Conservation (phyloP, 805 yeast species). For the Saccharomycopsis babjevae region DNA sequence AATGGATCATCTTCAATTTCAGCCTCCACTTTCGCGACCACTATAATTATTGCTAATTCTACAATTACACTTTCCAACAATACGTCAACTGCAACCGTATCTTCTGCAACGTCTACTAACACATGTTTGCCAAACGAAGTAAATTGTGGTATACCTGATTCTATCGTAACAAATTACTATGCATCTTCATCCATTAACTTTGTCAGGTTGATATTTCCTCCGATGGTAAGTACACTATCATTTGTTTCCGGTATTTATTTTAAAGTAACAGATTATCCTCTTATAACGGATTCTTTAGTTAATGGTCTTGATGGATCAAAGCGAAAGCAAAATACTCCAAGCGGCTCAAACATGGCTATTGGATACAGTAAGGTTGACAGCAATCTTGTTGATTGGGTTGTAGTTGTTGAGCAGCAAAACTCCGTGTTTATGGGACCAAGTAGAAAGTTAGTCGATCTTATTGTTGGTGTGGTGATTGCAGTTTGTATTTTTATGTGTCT, state of each 20-base stretch:
- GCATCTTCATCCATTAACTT: slow-evolving; percentile 11
- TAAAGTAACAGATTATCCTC: slow-evolving; percentile 21
- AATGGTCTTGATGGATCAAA: slow-evolving; percentile 33
- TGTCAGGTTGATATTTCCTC: slow-evolving; percentile 32
- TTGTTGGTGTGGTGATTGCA: slow-evolving; percentile 69
- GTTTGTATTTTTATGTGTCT: slow-evolving; percentile 65
- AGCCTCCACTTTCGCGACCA: background rate
- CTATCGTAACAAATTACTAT: slow-evolving; percentile 11
- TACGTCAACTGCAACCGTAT: background rate
- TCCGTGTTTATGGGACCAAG: slow-evolving; percentile 54
- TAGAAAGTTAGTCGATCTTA: slow-evolving; percentile 50
- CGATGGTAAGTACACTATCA: slow-evolving; percentile 21
- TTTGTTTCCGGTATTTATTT: slow-evolving; percentile 13
- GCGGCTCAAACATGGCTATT: slow-evolving; percentile 36
- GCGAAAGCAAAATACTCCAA: slow-evolving; percentile 29
- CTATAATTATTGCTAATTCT: background rate
- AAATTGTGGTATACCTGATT: slow-evolving; percentile 7
- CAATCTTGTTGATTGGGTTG: slow-evolving; percentile 52
- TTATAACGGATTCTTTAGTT: slow-evolving; percentile 27
- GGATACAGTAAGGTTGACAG: slow-evolving; percentile 35
- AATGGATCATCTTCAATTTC: background rate
- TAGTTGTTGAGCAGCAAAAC: slow-evolving; percentile 56
- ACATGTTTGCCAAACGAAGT: background rate
- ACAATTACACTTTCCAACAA: slow-evolving; percentile 3
- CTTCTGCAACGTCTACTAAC: slow-evolving; percentile 1